These are phyloP conservation scores for Exsudoporus floridanus DNA, from an alignment of 1,284 basidiomycete genomes.

Conservation along the genomic window DNA sequence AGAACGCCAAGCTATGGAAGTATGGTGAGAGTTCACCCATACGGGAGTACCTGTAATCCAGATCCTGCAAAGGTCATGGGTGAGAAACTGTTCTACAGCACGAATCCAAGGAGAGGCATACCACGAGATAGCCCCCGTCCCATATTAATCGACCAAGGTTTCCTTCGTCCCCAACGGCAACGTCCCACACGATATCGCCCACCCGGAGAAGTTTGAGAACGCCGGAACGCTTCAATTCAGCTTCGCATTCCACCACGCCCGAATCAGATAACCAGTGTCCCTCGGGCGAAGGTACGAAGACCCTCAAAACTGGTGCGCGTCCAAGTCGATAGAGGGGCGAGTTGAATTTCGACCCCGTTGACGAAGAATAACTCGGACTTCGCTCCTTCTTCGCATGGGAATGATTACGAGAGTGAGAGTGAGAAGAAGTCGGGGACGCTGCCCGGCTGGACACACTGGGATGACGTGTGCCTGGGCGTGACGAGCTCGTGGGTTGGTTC, in stretches of 20 bases:
- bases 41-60: conserved; percentile 75
- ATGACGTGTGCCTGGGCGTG: conserved; percentile 21
- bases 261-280: conserved; percentile 79
- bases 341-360: conserved; percentile 43
- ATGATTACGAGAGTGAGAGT: conserved; percentile 43
- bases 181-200: conserved; percentile 81
- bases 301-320: conserved; percentile 69
- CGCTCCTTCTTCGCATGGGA: conserved; percentile 26
- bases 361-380: conserved; percentile 9
- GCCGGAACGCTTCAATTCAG: conserved; percentile 62
- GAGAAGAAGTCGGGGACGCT: conserved; percentile 58
- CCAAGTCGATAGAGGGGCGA: conserved; percentile 67
- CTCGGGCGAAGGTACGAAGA: conserved; percentile 79
- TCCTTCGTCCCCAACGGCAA: conserved; percentile 77
- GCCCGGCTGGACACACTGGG: conserved; percentile 52
- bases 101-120: conserved; percentile 32
- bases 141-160: conserved; percentile 76
- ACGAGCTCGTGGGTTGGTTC: not conserved
- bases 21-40: conserved; percentile 76
- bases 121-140: conserved; percentile 81
- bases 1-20: conserved; percentile 70
- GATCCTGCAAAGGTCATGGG: conserved; percentile 49
- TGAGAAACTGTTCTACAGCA: conserved; percentile 5
- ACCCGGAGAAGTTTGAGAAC: conserved; percentile 57
- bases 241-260: conserved; percentile 75